phyloP scores from a whole-genome alignment of 2,329 filamentous ascomycete genomes.

The Aureobasidium sp. region DNA sequence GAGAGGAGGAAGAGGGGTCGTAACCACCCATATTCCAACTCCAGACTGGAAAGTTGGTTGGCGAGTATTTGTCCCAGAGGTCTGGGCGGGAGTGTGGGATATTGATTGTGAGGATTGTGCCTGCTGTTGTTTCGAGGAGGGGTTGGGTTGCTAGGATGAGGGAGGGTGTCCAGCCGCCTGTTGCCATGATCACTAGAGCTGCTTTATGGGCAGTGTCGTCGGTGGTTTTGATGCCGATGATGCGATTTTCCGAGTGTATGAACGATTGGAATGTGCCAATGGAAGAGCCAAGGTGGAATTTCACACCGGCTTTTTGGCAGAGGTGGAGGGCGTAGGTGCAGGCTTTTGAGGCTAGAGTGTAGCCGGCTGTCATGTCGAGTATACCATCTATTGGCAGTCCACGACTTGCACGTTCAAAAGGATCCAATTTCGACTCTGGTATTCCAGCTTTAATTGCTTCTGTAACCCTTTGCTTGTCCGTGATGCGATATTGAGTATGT shows the following conservation, averaged over 20 bases:
- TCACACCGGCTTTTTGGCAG: neutral
- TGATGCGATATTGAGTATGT: slow-evolving; percentile 25
- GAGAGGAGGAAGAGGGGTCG: neutral
- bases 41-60: slow-evolving; percentile 43
- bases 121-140: slow-evolving; percentile 44
- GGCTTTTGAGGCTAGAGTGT: slow-evolving; percentile 6
- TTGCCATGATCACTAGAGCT: slow-evolving; percentile 23
- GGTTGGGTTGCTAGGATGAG: slow-evolving; percentile 22
- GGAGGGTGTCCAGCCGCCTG: slow-evolving; percentile 26
- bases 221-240: slow-evolving; percentile 1
- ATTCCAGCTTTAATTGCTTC: neutral
- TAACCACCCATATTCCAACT: slow-evolving; percentile 23
- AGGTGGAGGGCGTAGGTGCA: slow-evolving; percentile 11
- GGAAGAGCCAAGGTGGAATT: neutral
- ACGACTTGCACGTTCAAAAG: neutral
- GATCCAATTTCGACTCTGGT: neutral
- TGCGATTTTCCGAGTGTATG: neutral
- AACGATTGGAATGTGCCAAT: neutral
- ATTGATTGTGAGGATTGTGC: slow-evolving; percentile 39
- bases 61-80: slow-evolving; percentile 37
- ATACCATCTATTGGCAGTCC: neutral
- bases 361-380: slow-evolving; percentile 13
- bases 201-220: slow-evolving; percentile 15
- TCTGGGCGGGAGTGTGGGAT: slow-evolving; percentile 33
- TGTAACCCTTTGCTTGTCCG: slow-evolving; percentile 14